Evolutionary conservation across 495 filamentous ascomycete genomes (phyloP).

Genomic region (Acidiella bohemica): DNA sequence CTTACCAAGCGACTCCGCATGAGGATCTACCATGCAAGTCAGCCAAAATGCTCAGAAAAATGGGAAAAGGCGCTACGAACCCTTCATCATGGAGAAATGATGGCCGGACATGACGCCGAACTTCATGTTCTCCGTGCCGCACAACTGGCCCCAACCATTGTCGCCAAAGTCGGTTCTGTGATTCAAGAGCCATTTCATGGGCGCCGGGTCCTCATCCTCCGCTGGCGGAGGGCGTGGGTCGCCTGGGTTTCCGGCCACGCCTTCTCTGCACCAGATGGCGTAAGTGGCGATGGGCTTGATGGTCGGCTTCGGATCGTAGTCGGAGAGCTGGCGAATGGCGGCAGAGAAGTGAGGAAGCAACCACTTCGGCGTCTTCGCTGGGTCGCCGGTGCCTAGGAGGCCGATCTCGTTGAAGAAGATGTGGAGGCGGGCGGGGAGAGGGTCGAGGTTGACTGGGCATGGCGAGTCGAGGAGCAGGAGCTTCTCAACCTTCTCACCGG

Average conservation of each 20-base stretch:
- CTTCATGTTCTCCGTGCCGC: conserved; percentile 49
- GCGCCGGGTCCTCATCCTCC: conserved; percentile 47
- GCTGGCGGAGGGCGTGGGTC: conserved; percentile 47
- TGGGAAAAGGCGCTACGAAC: neutral
- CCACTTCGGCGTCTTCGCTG: conserved; percentile 58
- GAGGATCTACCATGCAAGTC: conserved; percentile 49
- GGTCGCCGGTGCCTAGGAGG: conserved; percentile 56
- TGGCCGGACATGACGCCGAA: conserved; percentile 52
- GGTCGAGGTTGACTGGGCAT: conserved; percentile 62
- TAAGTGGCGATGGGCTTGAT: conserved; percentile 46
- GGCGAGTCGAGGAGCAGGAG: conserved; percentile 77
- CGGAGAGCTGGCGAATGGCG: conserved; percentile 59
- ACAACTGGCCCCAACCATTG: conserved; percentile 66
- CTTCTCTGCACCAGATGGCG: conserved; percentile 68
- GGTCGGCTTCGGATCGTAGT: conserved; percentile 51
- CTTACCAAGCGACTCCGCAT: conserved; percentile 14
- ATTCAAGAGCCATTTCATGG: conserved; percentile 66
- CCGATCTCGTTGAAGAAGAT: conserved; percentile 68
- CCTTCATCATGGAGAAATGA: conserved; percentile 60
- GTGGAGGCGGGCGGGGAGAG: conserved; percentile 62
- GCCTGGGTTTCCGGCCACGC: conserved; percentile 56
- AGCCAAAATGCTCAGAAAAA: conserved; percentile 19
- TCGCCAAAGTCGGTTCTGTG: conserved; percentile 65
- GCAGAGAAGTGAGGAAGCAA: conserved; percentile 72
- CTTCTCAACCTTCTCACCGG: conserved; percentile 55